Evolutionary conservation across 176 grass and related monocot genomes (phyloP).

Genomic region (Stipa capillata): DNA sequence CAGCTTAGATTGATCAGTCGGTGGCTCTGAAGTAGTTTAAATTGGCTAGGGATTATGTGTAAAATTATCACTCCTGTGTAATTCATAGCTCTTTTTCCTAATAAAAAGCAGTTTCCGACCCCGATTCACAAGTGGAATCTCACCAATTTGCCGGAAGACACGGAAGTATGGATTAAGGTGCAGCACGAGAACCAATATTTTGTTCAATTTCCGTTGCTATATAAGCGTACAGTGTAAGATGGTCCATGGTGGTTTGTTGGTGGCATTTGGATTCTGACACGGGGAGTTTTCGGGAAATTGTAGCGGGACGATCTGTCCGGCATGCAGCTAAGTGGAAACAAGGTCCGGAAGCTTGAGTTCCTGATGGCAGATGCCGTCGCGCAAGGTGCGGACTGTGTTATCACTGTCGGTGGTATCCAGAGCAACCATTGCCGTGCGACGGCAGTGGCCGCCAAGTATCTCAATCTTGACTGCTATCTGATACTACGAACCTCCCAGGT

Average conservation of each 20-base stretch:
- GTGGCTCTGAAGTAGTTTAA: not conserved
- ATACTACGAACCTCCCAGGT: conserved; percentile 81
- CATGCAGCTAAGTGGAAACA: conserved; percentile 93
- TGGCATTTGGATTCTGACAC: conserved; percentile 6
- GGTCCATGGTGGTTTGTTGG: not conserved
- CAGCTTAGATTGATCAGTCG: not conserved
- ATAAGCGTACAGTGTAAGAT: not conserved
- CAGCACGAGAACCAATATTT: not conserved
- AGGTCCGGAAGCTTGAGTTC: conserved; percentile 90
- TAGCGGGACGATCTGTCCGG: conserved; percentile 85
- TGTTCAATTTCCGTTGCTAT: not conserved
- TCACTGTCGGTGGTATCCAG: conserved; percentile 86
- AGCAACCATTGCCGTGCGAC: conserved; percentile 95
- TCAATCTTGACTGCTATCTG: conserved; percentile 79
- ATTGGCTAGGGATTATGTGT: not conserved
- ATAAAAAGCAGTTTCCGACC: conserved; percentile 62
- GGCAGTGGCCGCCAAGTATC: conserved; percentile 72
- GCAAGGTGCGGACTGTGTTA: conserved; percentile 53
- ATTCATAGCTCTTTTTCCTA: not conserved
- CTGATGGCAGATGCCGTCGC: conserved; percentile 68
- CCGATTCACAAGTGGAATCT: conserved; percentile 97
- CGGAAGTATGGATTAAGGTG: conserved; percentile 99
- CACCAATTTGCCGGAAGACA: conserved; percentile 61
- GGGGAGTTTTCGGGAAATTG: not conserved
- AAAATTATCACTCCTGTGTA: not conserved